Evolutionary conservation across 2,329 filamentous ascomycete species (phyloP).

Genomic region (Cercospora zeae-maydis): DNA sequence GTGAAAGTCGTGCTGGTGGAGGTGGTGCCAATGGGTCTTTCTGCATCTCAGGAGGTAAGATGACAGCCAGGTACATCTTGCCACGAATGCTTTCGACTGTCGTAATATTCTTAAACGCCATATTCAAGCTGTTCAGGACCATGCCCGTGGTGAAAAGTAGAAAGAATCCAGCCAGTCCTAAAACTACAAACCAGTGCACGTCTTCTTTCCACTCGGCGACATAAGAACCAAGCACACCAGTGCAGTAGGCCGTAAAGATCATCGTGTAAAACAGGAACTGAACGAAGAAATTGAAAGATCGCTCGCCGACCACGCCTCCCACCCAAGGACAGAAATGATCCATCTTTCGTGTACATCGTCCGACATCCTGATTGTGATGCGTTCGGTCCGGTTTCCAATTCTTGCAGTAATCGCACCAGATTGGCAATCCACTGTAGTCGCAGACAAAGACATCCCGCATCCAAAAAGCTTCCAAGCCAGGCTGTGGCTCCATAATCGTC

Average conservation of each 20-base stretch:
- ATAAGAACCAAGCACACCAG: conserved; percentile 63
- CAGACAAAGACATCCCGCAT: conserved; percentile 80
- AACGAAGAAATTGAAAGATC: conserved; percentile 81
- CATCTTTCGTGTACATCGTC: conserved; percentile 81
- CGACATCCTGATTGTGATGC: conserved; percentile 80
- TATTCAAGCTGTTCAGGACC: conserved; percentile 67
- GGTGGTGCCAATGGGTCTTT: conserved; percentile 22
- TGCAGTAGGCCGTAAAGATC: conserved; percentile 61
- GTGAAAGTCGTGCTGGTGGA: conserved; percentile 19
- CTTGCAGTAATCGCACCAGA: conserved; percentile 79
- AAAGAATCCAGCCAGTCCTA: conserved; percentile 69
- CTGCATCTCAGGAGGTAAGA: conserved; percentile 52
- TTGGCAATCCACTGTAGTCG: conserved; percentile 75
- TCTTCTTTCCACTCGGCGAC: conserved; percentile 51
- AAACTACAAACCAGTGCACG: conserved; percentile 60
- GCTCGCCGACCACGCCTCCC: conserved; percentile 83
- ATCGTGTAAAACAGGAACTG: conserved; percentile 77
- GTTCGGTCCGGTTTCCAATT: conserved; percentile 86
- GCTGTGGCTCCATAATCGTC: conserved; percentile 47
- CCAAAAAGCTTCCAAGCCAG: conserved; percentile 73
- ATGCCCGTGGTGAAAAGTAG: conserved; percentile 77
- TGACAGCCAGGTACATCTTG: conserved; percentile 70
- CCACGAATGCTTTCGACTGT: conserved; percentile 73
- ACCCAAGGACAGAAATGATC: conserved; percentile 96
- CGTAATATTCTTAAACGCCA: conserved; percentile 70